Conservation (phyloP, 495 filamentous ascomycete species). For the Glarea lozoyensis region DNA sequence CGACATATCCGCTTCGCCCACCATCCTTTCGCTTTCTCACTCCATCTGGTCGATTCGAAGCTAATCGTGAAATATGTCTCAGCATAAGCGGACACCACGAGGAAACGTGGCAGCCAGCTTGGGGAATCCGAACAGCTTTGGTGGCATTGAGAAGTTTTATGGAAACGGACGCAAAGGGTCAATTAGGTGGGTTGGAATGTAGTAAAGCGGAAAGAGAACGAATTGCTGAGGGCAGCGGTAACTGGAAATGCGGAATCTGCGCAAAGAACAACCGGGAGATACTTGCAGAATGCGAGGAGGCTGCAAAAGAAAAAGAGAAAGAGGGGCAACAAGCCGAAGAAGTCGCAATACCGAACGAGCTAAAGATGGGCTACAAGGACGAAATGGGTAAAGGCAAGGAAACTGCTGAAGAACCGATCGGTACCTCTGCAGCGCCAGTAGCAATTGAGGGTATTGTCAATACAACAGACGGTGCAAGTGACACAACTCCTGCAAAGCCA, state of each 20-base stretch:
- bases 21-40: constrained; percentile 93
- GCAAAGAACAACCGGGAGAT: constrained; percentile 61
- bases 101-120: constrained; percentile 97
- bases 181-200: constrained; percentile 83
- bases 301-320: constrained; percentile 41
- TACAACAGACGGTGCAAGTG: constrained; percentile 6
- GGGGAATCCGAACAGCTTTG: constrained; percentile 79
- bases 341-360: constrained; percentile 45
- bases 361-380: constrained; percentile 50
- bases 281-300: constrained; percentile 54
- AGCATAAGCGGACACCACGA: constrained; percentile 91
- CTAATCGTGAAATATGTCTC: constrained; percentile 94
- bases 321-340: constrained; percentile 23
- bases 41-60: constrained; percentile 85
- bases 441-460: constrained; percentile 33
- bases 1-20: constrained; percentile 80
- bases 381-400: constrained; percentile 31
- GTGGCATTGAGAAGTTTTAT: constrained; percentile 60
- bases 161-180: constrained; percentile 65
- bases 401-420: constrained; percentile 10
- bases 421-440: constrained; percentile 31
- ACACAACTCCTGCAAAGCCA: constrained; percentile 11
- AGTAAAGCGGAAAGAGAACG: constrained; percentile 48
- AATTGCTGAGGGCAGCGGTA: constrained; percentile 52
- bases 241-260: constrained; percentile 60